A percentile compares a stretch with the other conserved stretches of the same genome.
phyloP scores from a whole-genome alignment of 306 rosid species.

The Vigna unguiculata region DNA sequence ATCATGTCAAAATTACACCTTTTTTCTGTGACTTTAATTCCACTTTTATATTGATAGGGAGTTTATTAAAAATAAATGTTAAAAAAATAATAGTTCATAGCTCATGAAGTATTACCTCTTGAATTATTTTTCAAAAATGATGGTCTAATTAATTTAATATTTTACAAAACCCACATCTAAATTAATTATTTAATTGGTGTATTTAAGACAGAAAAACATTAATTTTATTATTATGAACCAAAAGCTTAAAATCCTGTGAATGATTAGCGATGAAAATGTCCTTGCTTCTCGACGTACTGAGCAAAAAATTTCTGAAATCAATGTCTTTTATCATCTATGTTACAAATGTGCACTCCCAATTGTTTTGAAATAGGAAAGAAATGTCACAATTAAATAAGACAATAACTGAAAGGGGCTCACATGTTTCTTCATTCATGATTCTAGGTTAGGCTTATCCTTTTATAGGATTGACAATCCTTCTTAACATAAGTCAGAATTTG shows the following conservation, averaged over 20 bases:
- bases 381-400: neutral
- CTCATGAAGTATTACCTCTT: neutral
- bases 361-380: neutral
- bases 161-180: too few relatives aligned
- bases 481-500: constrained; percentile 7
- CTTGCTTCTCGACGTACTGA: neutral
- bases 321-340: neutral
- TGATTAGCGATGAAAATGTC: too few relatives aligned
- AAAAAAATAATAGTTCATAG: neutral
- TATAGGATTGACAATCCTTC: neutral
- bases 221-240: too few relatives aligned
- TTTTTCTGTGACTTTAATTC: neutral
- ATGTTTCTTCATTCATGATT: constrained; percentile 1
- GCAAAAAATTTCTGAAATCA: neutral
- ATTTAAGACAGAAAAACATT: too few relatives aligned
- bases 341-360: too few relatives aligned
- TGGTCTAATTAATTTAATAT: too few relatives aligned
- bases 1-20: neutral
- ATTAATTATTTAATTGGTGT: too few relatives aligned
- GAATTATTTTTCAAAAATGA: neutral
- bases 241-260: too few relatives aligned
- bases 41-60: neutral
- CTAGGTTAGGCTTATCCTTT: neutral
- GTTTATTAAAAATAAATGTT: neutral
- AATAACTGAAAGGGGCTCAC: neutral